These are phyloP conservation scores for Neonectria faginata DNA, from an alignment of 2,329 filamentous ascomycete genomes.

Conservation along the genomic window DNA sequence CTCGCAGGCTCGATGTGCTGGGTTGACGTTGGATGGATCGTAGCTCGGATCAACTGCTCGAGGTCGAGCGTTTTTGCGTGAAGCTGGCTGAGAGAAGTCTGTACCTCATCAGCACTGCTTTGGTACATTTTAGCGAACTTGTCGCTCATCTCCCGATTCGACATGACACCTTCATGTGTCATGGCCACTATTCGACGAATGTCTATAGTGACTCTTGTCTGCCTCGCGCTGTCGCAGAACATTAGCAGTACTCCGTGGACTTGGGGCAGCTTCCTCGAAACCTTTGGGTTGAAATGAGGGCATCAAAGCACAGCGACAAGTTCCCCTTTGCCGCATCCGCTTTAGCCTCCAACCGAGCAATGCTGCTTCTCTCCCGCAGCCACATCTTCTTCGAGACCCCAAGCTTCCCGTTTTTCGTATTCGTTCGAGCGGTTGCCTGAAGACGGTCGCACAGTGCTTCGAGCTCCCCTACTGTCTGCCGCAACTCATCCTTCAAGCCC, in stretches of 20 bases:
- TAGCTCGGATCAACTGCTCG: background rate
- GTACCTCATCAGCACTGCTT: background rate
- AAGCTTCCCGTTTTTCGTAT: background rate
- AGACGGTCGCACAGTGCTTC: background rate
- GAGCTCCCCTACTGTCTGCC: background rate
- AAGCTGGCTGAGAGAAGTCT: background rate
- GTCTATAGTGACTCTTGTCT: background rate
- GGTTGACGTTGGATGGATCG: background rate
- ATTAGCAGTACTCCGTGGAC: background rate
- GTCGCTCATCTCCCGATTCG: background rate
- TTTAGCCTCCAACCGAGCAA: background rate
- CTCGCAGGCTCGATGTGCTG: background rate
- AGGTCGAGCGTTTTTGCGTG: background rate
- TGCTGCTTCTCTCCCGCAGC: background rate
- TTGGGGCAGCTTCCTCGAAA: background rate
- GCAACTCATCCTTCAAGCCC: background rate
- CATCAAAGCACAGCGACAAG: background rate
- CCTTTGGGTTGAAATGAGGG: background rate
- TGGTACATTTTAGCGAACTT: background rate
- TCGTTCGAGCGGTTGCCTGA: background rate
- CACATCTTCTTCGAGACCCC: background rate
- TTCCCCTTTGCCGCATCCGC: background rate
- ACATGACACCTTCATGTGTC: background rate
- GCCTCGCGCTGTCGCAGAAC: background rate
- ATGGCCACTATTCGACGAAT: background rate